A percentile compares a stretch with the other conserved stretches of the same genome.
Evolutionary conservation across 495 filamentous ascomycete genomes (phyloP).

Genomic region (Aspergillus sclerotiicarbonarius): DNA sequence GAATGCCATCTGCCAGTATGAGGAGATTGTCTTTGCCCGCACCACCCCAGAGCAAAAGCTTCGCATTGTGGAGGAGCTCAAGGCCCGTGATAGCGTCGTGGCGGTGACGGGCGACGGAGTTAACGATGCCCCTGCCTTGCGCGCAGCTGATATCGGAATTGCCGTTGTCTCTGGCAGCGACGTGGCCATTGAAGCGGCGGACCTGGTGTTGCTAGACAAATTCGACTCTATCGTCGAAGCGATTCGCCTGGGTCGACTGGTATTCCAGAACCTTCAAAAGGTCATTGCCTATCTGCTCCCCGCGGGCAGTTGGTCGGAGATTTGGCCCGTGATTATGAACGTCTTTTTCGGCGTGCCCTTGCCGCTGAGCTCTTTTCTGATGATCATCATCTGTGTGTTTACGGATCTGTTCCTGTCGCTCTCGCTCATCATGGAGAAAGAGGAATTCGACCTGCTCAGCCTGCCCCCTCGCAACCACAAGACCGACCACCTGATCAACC

Average conservation of each 20-base stretch:
- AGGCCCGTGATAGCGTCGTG: slow-evolving; percentile 59
- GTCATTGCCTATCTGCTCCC: slow-evolving; percentile 60
- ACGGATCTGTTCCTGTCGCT: slow-evolving; percentile 60
- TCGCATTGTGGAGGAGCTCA: slow-evolving; percentile 68
- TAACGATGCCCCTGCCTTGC: slow-evolving; percentile 67
- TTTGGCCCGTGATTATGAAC: slow-evolving; percentile 73
- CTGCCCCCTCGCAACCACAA: slow-evolving; percentile 61
- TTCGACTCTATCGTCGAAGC: slow-evolving; percentile 69
- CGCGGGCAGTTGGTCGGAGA: slow-evolving; percentile 68
- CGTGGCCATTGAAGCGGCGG: slow-evolving; percentile 76
- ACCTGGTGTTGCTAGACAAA: slow-evolving; percentile 75
- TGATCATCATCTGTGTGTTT: slow-evolving; percentile 72
- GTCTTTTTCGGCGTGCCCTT: slow-evolving; percentile 70
- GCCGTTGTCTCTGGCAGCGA: slow-evolving; percentile 61
- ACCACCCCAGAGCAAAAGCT: slow-evolving; percentile 78
- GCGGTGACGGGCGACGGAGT: slow-evolving; percentile 75
- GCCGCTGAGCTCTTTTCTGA: slow-evolving; percentile 65
- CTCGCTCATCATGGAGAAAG: slow-evolving; percentile 64
- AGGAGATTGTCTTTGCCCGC: slow-evolving; percentile 68
- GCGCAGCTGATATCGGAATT: slow-evolving; percentile 64
- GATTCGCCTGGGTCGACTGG: slow-evolving; percentile 56
- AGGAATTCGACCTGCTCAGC: slow-evolving; percentile 66
- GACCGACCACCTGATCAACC: slow-evolving; percentile 56
- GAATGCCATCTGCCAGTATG: slow-evolving; percentile 55
- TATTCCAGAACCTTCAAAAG: slow-evolving; percentile 60